Base-by-base conservation (phyloP, 495 filamentous ascomycete genomes). In the Extremus antarcticus region DNA sequence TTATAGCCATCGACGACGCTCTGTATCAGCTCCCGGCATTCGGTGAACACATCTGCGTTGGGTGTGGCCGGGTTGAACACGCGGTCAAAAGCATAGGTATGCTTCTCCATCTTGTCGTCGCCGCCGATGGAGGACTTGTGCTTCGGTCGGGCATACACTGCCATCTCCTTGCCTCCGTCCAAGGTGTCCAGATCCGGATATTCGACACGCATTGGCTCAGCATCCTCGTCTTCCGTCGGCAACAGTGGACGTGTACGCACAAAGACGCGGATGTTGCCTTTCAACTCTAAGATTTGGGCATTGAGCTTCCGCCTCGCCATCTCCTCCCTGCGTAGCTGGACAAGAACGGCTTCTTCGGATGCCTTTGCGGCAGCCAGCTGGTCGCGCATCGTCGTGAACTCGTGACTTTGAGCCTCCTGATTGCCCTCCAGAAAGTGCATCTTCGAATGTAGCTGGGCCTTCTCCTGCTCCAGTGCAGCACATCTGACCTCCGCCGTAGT, bases 231-330 rank as follows among this genome's bases (percentile, higher is more conserved):
- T 59, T 67, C 63, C 9, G 60, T 55, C 50, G 69, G 66, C 2
- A 92, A 74, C 0, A 85, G 74, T 1, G 94, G 92, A n/a, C 94
- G 86, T 25, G 96, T 90, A 63, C 92, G 83, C 67, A 90, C 96
- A 77, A 97, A 97, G 39, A 99, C 92, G 10, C 92, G 86, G 60
- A 99, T 99, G 61, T 99, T 99, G 53, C 92, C 92, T 69, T 95
- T 95, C n/a, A 99, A 77, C 61, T 99, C 94, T 66, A 97, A 90
- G 35, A 97, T 90, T 67, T 95, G 90, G 66, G 97, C 96, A 73
- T 96, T 94, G 10, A 99, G 79, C 62, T 92, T 90, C 38, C 94
- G 82, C 24, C 92, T 79, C 21, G 95, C 72, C 0, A 87, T 94
- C 66, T 99, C 92, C 67, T 99, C 92, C 53, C 80, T 85, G 48